phyloP scores from a whole-genome alignment of 768 basidiomycete species.

The Lactifluus volemus region DNA sequence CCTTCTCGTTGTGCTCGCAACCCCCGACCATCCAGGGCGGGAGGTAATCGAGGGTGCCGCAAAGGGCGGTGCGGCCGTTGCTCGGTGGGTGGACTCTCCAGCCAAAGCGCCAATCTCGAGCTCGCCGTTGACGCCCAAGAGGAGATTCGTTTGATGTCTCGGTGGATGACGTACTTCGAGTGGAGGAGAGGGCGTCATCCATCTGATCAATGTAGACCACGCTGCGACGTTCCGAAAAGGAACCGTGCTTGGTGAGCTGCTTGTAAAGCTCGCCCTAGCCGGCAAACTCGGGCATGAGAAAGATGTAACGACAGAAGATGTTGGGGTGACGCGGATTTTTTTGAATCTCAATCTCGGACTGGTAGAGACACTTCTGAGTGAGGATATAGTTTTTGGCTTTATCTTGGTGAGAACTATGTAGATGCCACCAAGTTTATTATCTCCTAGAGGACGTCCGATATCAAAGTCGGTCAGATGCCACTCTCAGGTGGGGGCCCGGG shows the following conservation, averaged over 20 bases:
- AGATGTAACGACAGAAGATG: no score
- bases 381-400: constrained; percentile 83
- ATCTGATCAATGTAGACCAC: constrained; percentile 94
- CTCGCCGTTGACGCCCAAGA: constrained; percentile 91
- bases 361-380: constrained; percentile 94
- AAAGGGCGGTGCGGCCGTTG: constrained; percentile 81
- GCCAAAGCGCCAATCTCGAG: constrained; percentile 96
- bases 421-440: constrained; percentile 97
- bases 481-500: constrained; percentile 75
- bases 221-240: constrained; percentile 86
- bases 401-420: constrained; percentile 95
- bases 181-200: constrained; percentile 93
- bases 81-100: constrained; percentile 98
- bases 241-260: constrained; percentile 78
- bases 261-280: constrained; percentile 97
- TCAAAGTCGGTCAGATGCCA: constrained; percentile 85
- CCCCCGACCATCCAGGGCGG: constrained; percentile 99
- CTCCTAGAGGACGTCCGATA: constrained; percentile 94
- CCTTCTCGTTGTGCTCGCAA: constrained; percentile 79
- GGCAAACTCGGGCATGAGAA: constrained; percentile 96
- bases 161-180: constrained; percentile 93
- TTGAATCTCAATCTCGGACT: constrained; percentile 98
- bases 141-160: constrained; percentile 97
- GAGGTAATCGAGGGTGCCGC: constrained; percentile 93
- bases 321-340: constrained; percentile 94